These are phyloP conservation scores for Melaleuca alternifolia DNA, from an alignment of 345 rosid genomes.

Conservation along the genomic window DNA sequence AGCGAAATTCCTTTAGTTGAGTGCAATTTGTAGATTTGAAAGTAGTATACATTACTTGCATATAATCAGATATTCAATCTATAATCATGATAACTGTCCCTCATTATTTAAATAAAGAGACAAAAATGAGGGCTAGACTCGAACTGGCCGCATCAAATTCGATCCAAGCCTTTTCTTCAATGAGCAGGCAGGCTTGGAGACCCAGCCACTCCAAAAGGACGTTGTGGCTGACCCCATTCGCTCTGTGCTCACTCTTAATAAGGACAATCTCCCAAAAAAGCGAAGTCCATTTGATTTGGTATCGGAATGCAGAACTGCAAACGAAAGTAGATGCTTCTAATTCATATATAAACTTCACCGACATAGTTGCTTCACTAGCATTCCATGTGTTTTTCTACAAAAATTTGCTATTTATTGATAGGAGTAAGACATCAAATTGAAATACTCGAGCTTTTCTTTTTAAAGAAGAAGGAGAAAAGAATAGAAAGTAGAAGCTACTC, in stretches of 20 bases:
- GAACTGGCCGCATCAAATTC: background rate
- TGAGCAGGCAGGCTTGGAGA: too few species aligned
- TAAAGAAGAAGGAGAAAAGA: background rate
- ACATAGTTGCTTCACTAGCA: background rate
- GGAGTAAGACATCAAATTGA: background rate
- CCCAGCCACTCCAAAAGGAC: background rate
- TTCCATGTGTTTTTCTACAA: background rate
- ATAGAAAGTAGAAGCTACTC: background rate
- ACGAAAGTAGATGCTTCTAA: background rate
- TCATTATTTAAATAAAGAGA: background rate
- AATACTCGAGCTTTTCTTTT: background rate
- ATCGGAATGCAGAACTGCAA: background rate
- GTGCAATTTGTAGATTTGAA: too few species aligned
- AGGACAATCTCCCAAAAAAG: background rate
- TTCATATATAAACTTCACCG: background rate
- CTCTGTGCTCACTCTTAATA: background rate
- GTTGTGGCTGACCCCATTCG: fast-evolving
- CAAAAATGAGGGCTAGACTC: background rate
- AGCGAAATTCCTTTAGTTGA: too few species aligned
- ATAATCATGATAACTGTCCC: background rate
- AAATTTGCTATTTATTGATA: background rate
- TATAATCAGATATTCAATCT: background rate
- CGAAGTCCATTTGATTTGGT: background rate
- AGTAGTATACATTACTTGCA: background rate
- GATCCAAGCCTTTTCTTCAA: too few species aligned